Evolutionary conservation across 1,284 basidiomycete genomes (phyloP).

Genomic region (Tranzscheliella williamsii): DNA sequence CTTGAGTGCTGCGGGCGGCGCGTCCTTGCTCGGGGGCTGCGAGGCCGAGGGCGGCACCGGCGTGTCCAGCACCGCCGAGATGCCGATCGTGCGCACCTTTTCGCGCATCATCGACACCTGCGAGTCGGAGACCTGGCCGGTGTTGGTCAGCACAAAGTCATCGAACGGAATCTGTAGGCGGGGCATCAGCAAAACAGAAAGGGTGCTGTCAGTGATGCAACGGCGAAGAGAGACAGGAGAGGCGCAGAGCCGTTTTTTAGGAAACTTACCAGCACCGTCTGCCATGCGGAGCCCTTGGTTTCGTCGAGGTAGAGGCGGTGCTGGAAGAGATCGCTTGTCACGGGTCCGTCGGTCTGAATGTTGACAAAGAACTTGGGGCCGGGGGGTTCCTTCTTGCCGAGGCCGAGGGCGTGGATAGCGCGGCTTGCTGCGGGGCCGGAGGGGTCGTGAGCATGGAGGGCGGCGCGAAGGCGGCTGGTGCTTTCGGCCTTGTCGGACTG

Average conservation of each 20-base stretch:
- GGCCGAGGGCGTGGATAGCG: constrained; percentile 48
- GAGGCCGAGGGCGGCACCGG: constrained; percentile 33
- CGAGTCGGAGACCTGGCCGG: constrained; percentile 71
- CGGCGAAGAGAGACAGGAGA: too few relatives aligned
- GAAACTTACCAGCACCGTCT: constrained; percentile 78
- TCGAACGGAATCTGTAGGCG: constrained; percentile 73
- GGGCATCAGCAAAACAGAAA: too few relatives aligned
- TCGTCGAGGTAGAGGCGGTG: constrained; percentile 78
- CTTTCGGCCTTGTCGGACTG: constrained; percentile 4
- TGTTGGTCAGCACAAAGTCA: constrained; percentile 80
- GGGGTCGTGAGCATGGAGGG: constrained; percentile 43
- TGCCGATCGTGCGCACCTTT: constrained; percentile 76
- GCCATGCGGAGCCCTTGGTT: constrained; percentile 73
- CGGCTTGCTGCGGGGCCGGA: constrained; percentile 39
- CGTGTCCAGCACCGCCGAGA: constrained; percentile 65
- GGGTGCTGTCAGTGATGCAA: too few relatives aligned
- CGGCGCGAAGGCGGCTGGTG: constrained; percentile 25
- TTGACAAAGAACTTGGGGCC: constrained; percentile 71
- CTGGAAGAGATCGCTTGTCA: constrained; percentile 77
- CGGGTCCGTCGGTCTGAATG: constrained; percentile 76
- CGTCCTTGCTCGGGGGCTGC: constrained; percentile 20
- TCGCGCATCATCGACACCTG: constrained; percentile 76
- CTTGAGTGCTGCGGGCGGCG: constrained; percentile 17
- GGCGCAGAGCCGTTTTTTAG: neutral
- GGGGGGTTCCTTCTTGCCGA: constrained; percentile 34